A percentile compares a stretch with the other conserved stretches of the same genome.
Evolutionary conservation across 352 stramenopile genomes (phyloP).

Genomic region (Albugo candida): DNA sequence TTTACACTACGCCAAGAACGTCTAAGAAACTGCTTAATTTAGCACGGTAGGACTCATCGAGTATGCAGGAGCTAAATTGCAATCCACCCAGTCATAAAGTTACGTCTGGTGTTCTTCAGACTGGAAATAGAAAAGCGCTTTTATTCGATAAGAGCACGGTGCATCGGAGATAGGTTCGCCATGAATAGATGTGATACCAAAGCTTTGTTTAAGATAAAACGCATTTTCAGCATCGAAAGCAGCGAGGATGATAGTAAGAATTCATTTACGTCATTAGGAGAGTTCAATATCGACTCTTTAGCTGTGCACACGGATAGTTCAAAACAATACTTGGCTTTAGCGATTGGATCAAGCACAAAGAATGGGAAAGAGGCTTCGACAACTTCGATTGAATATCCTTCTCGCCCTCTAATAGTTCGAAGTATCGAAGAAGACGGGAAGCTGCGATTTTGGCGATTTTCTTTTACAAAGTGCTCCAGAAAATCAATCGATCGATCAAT

Average conservation of each 20-base stretch:
- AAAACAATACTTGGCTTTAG: conserved; percentile 54
- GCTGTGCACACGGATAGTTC: conserved; percentile 47
- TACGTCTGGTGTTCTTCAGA: no score
- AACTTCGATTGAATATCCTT: no score
- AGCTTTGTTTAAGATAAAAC: conserved; percentile 48
- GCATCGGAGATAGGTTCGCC: no score
- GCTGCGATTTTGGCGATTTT: conserved; percentile 48
- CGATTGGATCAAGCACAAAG: conserved; percentile 7
- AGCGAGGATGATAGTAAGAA: background rate
- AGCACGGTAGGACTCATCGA: no score
- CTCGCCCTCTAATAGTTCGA: conserved; percentile 28
- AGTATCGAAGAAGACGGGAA: conserved; percentile 58
- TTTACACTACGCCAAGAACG: no score
- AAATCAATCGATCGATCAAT: conserved; percentile 7
- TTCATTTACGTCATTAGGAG: conserved; percentile 5
- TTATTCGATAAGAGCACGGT: no score
- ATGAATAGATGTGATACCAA: no score
- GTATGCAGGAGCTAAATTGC: no score
- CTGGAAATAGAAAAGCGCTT: no score
- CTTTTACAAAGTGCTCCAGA: conserved; percentile 39
- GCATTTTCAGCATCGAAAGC: conserved; percentile 22
- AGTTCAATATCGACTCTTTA: conserved; percentile 28
- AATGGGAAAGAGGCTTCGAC: no score
- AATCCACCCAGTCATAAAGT: no score
- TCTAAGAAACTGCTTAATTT: no score